Conservation (phyloP, 371 early-diverging fungal genomes). For the Basidiobolus meristosporus region DNA sequence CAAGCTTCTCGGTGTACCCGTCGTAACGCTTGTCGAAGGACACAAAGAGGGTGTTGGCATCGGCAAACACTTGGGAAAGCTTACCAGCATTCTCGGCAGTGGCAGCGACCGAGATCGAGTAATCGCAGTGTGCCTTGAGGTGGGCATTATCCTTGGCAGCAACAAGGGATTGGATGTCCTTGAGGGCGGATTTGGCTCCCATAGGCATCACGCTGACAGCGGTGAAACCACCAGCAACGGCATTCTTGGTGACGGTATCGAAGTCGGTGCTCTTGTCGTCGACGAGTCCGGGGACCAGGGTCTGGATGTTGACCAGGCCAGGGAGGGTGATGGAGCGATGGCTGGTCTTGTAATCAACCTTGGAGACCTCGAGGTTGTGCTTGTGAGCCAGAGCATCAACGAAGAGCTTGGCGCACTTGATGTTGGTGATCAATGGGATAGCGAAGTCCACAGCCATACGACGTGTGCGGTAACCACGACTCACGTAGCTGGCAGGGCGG, state of each 20-base stretch:
- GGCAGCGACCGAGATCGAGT: slow-evolving; percentile 48
- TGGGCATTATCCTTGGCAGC: slow-evolving; percentile 15
- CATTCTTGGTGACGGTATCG: slow-evolving; percentile 37
- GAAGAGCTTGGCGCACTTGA: slow-evolving; percentile 94
- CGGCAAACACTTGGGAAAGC: slow-evolving; percentile 7
- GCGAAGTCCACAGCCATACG: slow-evolving; percentile 94
- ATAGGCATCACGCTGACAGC: slow-evolving; percentile 32
- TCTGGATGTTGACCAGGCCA: slow-evolving; percentile 67
- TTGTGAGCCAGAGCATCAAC: slow-evolving; percentile 79
- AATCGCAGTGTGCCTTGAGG: slow-evolving; percentile 48
- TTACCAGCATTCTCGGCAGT: slow-evolving; percentile 29
- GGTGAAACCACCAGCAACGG: slow-evolving; percentile 76
- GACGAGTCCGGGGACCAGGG: slow-evolving; percentile 22
- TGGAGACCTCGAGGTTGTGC: slow-evolving; percentile 46
- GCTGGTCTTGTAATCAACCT: slow-evolving; percentile 77
- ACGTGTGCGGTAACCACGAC: slow-evolving; percentile 83
- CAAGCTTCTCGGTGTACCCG: slow-evolving; percentile 17
- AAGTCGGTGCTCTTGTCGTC: slow-evolving; percentile 17
- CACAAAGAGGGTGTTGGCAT: slow-evolving; percentile 34
- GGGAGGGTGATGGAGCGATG: slow-evolving; percentile 66
- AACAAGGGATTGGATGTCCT: neutral
- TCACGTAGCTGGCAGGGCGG: slow-evolving; percentile 88
- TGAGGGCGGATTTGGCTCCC: neutral
- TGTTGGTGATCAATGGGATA: slow-evolving; percentile 88
- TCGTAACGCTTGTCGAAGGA: slow-evolving; percentile 23